A percentile compares a stretch with the other conserved stretches of the same genome.
phyloP scores from a whole-genome alignment of 2,329 filamentous ascomycete genomes.

The Penicillium sp. region DNA sequence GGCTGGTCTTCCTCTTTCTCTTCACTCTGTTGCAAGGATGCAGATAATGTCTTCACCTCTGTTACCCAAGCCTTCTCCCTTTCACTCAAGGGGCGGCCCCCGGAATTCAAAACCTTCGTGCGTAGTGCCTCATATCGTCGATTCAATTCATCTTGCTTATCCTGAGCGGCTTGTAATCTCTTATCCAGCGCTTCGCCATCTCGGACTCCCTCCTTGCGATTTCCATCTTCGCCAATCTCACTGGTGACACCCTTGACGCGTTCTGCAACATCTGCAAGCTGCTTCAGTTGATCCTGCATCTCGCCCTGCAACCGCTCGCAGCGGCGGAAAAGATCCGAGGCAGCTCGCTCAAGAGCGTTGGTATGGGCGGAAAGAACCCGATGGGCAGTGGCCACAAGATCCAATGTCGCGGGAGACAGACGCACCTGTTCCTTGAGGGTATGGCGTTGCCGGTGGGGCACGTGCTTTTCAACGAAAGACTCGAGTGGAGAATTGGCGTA shows the following conservation, averaged over 20 bases:
- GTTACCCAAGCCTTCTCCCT: slow-evolving; percentile 48
- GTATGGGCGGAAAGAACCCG: slow-evolving; percentile 49
- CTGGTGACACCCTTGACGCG: slow-evolving; percentile 45
- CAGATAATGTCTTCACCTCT: slow-evolving; percentile 44
- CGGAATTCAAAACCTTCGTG: slow-evolving; percentile 43
- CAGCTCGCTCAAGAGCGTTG: slow-evolving; percentile 46
- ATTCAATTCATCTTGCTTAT: slow-evolving; percentile 42
- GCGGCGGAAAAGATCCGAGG: slow-evolving; percentile 53
- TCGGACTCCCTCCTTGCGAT: slow-evolving; percentile 32
- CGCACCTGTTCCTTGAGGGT: slow-evolving; percentile 48
- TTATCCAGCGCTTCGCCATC: slow-evolving; percentile 39
- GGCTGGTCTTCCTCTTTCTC: slow-evolving; percentile 26
- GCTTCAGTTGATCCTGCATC: slow-evolving; percentile 48
- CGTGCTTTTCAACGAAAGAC: slow-evolving; percentile 44
- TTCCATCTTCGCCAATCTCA: slow-evolving; percentile 39
- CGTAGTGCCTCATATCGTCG: slow-evolving; percentile 47
- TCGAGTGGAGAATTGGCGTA: slow-evolving; percentile 41
- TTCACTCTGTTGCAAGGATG: slow-evolving; percentile 31
- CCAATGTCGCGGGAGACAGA: slow-evolving; percentile 49
- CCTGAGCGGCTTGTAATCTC: slow-evolving; percentile 42
- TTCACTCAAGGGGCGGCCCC: slow-evolving; percentile 46
- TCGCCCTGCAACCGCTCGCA: slow-evolving; percentile 50
- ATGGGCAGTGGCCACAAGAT: slow-evolving; percentile 49
- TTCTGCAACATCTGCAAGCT: slow-evolving; percentile 47
- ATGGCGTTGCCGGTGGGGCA: slow-evolving; percentile 44